Evolutionary conservation across 2,329 filamentous ascomycete genomes (phyloP).

Genomic region (Macrophomina tecta): DNA sequence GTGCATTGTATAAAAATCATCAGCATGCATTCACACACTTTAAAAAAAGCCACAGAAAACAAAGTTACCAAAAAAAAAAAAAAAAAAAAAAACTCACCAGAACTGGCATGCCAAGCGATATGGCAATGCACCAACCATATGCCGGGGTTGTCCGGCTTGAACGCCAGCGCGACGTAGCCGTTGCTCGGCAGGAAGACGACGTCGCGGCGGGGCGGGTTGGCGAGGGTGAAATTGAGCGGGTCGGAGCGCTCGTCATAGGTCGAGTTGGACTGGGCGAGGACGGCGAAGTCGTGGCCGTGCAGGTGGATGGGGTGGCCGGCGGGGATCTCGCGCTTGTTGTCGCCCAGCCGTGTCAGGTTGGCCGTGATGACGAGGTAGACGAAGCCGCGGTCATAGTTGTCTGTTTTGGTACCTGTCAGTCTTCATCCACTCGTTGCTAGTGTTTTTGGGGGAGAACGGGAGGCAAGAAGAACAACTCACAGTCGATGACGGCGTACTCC

Average conservation of each 20-base stretch:
- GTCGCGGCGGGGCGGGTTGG: conserved; percentile 46
- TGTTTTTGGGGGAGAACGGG: background rate
- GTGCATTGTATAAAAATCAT: background rate
- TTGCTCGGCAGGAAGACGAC: conserved; percentile 39
- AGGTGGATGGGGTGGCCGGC: conserved; percentile 39
- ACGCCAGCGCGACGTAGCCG: conserved; percentile 43
- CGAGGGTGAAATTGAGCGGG: conserved; percentile 50
- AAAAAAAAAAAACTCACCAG: conserved; percentile 24
- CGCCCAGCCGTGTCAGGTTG: conserved; percentile 19
- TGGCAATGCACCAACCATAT: conserved; percentile 48
- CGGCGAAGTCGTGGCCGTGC: conserved; percentile 37
- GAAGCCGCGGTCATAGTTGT: conserved; percentile 33
- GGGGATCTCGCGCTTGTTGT: conserved; percentile 28
- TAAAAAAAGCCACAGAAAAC: background rate
- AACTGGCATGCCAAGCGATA: conserved; percentile 45
- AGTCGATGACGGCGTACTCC: conserved; percentile 33
- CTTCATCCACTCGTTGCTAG: background rate
- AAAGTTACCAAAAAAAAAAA: too few species aligned
- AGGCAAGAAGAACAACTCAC: conserved; percentile 16
- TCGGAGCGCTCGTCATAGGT: conserved; percentile 51
- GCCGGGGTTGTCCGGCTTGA: conserved; percentile 45
- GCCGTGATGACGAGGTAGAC: conserved; percentile 39
- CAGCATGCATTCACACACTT: background rate
- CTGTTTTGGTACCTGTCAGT: background rate
- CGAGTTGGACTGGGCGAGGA: conserved; percentile 36